Evolutionary conservation across 2,329 filamentous ascomycete species (phyloP).

Genomic region (Ustulina deusta): DNA sequence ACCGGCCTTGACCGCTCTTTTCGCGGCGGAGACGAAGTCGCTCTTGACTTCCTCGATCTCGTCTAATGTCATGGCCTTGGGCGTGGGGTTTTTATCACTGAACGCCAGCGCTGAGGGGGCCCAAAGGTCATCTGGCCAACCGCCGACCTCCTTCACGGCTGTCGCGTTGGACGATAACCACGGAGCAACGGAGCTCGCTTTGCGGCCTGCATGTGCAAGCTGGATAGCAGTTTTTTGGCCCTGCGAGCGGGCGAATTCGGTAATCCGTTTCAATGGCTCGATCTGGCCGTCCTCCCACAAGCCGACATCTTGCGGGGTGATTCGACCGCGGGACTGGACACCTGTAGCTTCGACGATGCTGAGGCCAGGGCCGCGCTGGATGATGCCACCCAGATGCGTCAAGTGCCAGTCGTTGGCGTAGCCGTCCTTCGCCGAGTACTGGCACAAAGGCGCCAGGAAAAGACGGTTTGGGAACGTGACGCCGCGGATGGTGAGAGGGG

Average conservation of each 20-base stretch:
- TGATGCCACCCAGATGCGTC: constrained; percentile 78
- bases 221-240: constrained; percentile 77
- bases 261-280: constrained; percentile 55
- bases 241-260: constrained; percentile 61
- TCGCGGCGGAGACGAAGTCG: constrained; percentile 53
- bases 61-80: constrained; percentile 67
- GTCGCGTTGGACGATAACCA: constrained; percentile 48
- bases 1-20: constrained; percentile 58
- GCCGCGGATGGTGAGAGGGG: constrained; percentile 60
- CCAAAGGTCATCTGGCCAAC: constrained; percentile 55
- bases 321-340: constrained; percentile 75
- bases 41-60: constrained; percentile 53
- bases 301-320: constrained; percentile 76
- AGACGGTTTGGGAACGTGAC: constrained; percentile 61
- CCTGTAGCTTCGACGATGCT: constrained; percentile 76
- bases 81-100: constrained; percentile 64
- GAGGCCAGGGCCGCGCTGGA: constrained; percentile 71
- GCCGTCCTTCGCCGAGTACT: constrained; percentile 61
- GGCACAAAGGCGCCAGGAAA: constrained; percentile 61
- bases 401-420: constrained; percentile 79
- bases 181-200: constrained; percentile 53
- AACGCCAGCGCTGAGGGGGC: constrained; percentile 70
- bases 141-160: constrained; percentile 50
- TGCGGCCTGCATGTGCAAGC: constrained; percentile 72
- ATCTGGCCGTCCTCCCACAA: constrained; percentile 80